A percentile compares a stretch with the other conserved stretches of the same genome.
These are phyloP conservation scores for Kwoniella shandongensis DNA, from an alignment of 768 basidiomycete genomes.

Conservation along the genomic window DNA sequence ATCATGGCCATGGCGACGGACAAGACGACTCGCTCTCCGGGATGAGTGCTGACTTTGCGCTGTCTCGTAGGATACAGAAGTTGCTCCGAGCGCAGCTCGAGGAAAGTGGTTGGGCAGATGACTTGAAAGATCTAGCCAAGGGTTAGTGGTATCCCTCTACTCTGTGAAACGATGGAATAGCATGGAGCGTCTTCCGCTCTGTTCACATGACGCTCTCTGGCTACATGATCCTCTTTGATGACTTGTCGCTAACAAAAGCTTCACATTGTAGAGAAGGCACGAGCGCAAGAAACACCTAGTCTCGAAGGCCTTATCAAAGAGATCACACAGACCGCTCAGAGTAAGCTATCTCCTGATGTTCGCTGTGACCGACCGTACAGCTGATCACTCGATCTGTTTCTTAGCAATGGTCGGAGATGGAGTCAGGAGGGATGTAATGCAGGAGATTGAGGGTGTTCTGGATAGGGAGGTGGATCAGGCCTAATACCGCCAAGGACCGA, in stretches of 20 bases:
- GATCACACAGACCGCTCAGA: conserved; percentile 30
- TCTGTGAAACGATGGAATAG: too few species aligned
- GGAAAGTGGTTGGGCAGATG: conserved; percentile 44
- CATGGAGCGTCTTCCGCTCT: background rate
- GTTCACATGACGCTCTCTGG: background rate
- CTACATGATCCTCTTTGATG: background rate
- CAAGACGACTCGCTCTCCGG: too few species aligned
- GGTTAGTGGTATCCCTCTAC: conserved; percentile 21
- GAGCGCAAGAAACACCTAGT: conserved; percentile 40
- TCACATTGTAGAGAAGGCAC: conserved; percentile 28
- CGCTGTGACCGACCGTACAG: background rate
- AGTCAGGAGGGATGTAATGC: conserved; percentile 26
- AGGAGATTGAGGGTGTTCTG: conserved; percentile 41
- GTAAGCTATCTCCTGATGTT: conserved; percentile 16
- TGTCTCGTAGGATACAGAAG: conserved; percentile 30
- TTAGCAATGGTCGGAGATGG: conserved; percentile 30
- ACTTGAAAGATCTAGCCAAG: conserved; percentile 46
- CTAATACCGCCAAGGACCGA: conserved; percentile 3
- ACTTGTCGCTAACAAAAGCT: background rate
- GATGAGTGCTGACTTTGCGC: background rate
- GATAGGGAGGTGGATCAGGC: conserved; percentile 46
- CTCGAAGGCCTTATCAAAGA: conserved; percentile 29
- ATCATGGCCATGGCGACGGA: background rate
- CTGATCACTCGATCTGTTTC: background rate
- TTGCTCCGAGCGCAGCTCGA: conserved; percentile 27